Percentiles rank a stretch among this genome's conserved stretches.
phyloP scores from a whole-genome alignment of 352 stramenopile genomes.

The Peronospora tabacina region DNA sequence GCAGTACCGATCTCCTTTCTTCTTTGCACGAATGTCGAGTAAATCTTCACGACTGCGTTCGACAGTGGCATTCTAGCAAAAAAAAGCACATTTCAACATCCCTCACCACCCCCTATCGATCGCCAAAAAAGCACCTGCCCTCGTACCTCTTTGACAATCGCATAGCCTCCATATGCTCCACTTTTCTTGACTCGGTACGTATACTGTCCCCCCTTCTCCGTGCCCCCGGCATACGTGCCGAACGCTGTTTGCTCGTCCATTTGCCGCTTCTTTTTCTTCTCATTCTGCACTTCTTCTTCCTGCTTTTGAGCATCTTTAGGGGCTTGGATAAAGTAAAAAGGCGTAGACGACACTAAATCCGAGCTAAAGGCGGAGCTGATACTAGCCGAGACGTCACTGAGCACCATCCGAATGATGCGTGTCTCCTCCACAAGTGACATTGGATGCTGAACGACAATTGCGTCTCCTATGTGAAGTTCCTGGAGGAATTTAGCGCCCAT shows the following conservation, averaged over 20 bases:
- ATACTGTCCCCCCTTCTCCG: conserved; percentile 55
- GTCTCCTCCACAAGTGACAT: conserved; percentile 81
- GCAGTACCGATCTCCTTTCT: conserved; percentile 83
- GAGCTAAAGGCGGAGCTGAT: conserved; percentile 85
- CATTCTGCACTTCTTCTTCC: conserved; percentile 30
- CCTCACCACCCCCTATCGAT: not conserved
- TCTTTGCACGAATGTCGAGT: conserved; percentile 77
- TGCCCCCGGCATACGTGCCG: conserved; percentile 84
- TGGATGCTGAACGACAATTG: conserved; percentile 84
- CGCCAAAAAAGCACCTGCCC: not conserved
- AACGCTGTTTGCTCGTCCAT: conserved; percentile 67
- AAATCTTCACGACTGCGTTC: conserved; percentile 78
- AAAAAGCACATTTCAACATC: not conserved
- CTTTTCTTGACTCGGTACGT: conserved; percentile 83
- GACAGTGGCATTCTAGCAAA: conserved; percentile 36
- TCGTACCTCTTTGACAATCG: conserved; percentile 76
- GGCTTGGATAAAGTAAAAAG: conserved; percentile 86
- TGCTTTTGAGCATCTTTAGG: conserved; percentile 52
- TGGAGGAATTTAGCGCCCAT: conserved; percentile 75
- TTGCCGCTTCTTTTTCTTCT: conserved; percentile 46
- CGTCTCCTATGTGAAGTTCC: conserved; percentile 74
- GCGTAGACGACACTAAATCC: conserved; percentile 82
- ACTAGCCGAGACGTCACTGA: conserved; percentile 81
- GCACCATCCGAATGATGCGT: conserved; percentile 86
- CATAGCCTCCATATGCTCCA: conserved; percentile 75